Conservation (phyloP, 2,329 filamentous ascomycete genomes). For the Diaporthe sp. region DNA sequence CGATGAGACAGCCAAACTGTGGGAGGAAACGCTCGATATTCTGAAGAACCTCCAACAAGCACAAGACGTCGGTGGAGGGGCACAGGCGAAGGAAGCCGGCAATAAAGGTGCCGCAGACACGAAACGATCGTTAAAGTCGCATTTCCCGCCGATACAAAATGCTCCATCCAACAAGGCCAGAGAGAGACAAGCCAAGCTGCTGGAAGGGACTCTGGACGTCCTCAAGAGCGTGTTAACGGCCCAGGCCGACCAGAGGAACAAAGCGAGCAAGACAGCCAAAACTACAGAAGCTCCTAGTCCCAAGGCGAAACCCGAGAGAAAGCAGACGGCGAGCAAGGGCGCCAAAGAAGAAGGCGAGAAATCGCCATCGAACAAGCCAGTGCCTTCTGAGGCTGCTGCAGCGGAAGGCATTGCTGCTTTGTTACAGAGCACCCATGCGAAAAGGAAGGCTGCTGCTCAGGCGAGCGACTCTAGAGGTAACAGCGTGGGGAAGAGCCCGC, state of each 20-base stretch:
- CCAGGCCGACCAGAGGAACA: constrained; percentile 42
- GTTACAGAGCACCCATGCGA: not conserved
- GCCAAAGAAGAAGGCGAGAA: not conserved
- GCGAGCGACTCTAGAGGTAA: not conserved
- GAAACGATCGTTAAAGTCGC: constrained; percentile 37
- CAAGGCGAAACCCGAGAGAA: constrained; percentile 31
- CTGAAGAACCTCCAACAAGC: constrained; percentile 45
- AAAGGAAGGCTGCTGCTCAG: not conserved
- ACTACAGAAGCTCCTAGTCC: not conserved
- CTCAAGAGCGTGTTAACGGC: constrained; percentile 54
- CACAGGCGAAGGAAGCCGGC: not conserved
- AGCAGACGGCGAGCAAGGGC: constrained; percentile 3
- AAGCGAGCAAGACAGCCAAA: constrained; percentile 32
- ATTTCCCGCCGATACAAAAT: constrained; percentile 29
- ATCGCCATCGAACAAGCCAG: not conserved
- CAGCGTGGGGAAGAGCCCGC: not conserved
- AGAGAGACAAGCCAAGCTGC: constrained; percentile 49
- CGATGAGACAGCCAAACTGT: constrained; percentile 40
- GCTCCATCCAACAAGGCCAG: constrained; percentile 27
- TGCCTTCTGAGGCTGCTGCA: not conserved
- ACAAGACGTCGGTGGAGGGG: constrained; percentile 12
- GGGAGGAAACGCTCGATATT: constrained; percentile 47
- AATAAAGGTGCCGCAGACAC: constrained; percentile 30
- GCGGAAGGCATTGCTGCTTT: constrained; percentile 22
- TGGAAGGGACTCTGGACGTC: constrained; percentile 54